Evolutionary conservation across 2,329 filamentous ascomycete species (phyloP).

Genomic region (Botryotinia globosa): DNA sequence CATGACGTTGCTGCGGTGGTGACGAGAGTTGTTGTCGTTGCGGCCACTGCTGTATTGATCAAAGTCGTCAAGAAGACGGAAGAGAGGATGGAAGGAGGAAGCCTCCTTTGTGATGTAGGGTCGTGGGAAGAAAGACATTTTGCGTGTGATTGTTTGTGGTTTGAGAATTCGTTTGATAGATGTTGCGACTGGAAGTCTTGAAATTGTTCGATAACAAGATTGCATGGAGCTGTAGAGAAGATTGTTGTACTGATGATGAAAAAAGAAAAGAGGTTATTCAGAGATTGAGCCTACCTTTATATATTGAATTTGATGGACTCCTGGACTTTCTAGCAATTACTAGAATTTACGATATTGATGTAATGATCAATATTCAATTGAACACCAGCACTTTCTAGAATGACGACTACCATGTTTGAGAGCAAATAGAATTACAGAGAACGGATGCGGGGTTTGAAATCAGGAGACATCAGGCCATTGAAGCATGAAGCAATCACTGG

Average conservation of each 20-base stretch:
- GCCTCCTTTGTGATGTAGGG: constrained; percentile 40
- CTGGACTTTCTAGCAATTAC: constrained; percentile 13
- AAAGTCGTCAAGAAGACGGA: constrained; percentile 63
- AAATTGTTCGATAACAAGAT: constrained; percentile 11
- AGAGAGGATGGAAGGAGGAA: constrained; percentile 56
- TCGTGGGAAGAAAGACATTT: constrained; percentile 60
- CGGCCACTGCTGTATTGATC: constrained; percentile 49
- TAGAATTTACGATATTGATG: constrained; percentile 12
- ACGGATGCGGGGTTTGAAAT: not conserved
- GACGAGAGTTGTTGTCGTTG: constrained; percentile 12
- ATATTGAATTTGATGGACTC: constrained; percentile 8
- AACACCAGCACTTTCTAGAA: constrained; percentile 13
- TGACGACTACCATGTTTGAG: not conserved
- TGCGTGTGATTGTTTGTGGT: constrained; percentile 39
- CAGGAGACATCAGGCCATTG: constrained; percentile 8
- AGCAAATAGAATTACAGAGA: constrained; percentile 16
- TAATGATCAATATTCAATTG: not conserved
- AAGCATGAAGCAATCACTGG: constrained; percentile 7
- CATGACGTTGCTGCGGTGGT: constrained; percentile 26
- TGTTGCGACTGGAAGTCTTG: constrained; percentile 19
- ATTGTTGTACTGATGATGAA: constrained; percentile 22
- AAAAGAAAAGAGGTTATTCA: not conserved
- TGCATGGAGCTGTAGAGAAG: constrained; percentile 20
- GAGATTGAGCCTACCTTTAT: constrained; percentile 13
- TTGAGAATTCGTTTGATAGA: constrained; percentile 24